Percentiles rank a stretch among this genome's conserved stretches.
phyloP scores from a whole-genome alignment of 768 basidiomycete species.

The Podaxis pistillaris region DNA sequence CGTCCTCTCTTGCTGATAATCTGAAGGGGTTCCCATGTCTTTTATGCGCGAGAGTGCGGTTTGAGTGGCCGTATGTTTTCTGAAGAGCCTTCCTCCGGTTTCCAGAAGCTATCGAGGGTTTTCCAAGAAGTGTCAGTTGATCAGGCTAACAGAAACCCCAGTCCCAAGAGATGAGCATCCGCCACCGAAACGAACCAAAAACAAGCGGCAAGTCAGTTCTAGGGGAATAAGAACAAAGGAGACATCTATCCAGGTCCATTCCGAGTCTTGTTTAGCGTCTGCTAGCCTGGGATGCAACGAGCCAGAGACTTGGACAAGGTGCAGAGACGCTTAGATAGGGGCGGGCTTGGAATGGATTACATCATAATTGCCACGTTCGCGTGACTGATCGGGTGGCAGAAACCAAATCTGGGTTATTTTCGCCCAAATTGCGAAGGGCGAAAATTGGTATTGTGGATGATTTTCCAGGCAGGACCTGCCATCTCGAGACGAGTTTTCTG shows the following conservation, averaged over 20 bases:
- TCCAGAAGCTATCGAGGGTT: neutral
- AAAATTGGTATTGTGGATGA: conserved; percentile 4
- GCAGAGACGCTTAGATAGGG: neutral
- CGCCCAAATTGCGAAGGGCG: neutral
- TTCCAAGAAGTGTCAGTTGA: neutral
- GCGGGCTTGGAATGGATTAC: neutral
- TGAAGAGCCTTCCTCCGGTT: neutral
- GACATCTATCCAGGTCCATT: neutral
- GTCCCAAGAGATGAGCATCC: neutral
- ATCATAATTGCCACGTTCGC: neutral
- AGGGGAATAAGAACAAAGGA: neutral
- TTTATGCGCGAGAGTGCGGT: neutral
- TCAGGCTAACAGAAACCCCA: neutral
- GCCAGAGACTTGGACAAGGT: neutral
- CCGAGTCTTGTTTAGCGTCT: neutral
- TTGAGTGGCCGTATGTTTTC: neutral
- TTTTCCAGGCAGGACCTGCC: conserved; percentile 4
- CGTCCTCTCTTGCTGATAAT: neutral
- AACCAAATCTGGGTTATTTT: neutral
- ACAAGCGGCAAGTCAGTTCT: neutral
- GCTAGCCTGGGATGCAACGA: neutral
- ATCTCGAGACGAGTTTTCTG: conserved; percentile 10
- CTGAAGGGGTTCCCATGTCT: neutral
- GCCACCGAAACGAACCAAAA: neutral
- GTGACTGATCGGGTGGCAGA: neutral